These are phyloP conservation scores for Ceratobasidium theobromae DNA, from an alignment of 1,284 basidiomycete species.

Conservation along the genomic window DNA sequence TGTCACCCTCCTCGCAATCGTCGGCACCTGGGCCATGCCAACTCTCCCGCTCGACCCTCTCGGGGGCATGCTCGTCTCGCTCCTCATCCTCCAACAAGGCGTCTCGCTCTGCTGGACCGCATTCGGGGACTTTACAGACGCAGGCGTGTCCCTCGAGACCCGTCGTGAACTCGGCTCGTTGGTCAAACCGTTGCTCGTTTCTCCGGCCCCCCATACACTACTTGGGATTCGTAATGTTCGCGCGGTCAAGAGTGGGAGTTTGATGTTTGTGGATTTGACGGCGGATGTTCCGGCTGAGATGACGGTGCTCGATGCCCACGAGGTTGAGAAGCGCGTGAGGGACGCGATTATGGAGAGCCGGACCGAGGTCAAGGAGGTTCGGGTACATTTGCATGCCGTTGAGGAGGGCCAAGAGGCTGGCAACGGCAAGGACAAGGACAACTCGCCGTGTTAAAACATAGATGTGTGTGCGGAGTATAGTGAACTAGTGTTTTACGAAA, in stretches of 20 bases:
- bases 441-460: conserved; percentile 23
- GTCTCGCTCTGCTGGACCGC: conserved; percentile 68
- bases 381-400: conserved; percentile 59
- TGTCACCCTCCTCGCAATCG: conserved; percentile 85
- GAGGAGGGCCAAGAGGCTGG: conserved; percentile 30
- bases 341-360: conserved; percentile 60
- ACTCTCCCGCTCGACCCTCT: conserved; percentile 91
- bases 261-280: conserved; percentile 72
- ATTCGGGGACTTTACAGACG: conserved; percentile 83
- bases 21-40: conserved; percentile 82
- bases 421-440: conserved; percentile 1
- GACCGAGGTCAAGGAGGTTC: conserved; percentile 77
- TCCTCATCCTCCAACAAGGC: conserved; percentile 89
- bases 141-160: conserved; percentile 66
- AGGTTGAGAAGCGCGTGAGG: conserved; percentile 64
- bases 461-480: too few species aligned
- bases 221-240: conserved; percentile 66
- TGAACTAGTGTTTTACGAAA: too few species aligned
- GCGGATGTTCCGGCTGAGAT: conserved; percentile 65
- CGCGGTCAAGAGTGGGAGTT: conserved; percentile 74
- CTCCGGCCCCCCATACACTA: conserved; percentile 44
- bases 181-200: conserved; percentile 31
- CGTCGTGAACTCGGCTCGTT: conserved; percentile 39
- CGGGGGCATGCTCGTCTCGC: conserved; percentile 89
- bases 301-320: conserved; percentile 59